Evolutionary conservation across 306 rosid genomes (phyloP), one percentile per base, ranked within the genome.

Genomic region (Psophocarpus tetragonolobus): DNA sequence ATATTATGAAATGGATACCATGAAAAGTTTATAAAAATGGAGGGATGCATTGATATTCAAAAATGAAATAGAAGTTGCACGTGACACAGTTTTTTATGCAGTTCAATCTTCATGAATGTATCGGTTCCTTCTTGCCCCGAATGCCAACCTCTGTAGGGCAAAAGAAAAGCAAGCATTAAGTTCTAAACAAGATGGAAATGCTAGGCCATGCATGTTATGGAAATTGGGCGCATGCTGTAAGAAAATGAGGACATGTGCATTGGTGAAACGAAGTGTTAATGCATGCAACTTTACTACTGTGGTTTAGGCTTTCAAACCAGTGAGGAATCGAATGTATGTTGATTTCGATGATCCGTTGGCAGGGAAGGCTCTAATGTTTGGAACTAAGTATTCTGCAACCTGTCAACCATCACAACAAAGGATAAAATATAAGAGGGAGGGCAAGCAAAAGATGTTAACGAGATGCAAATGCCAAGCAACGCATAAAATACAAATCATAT

Each of bases 61-160:
- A 18, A 32, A 6, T 11, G 3, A 38, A 30, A 64, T 51, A 45
- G 58, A 60, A 67, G 4, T 39, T 17, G 81, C 41, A 72, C 80
- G 65, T 30, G 65, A 4, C 27, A 58, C 72, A 80, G 42, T 29
- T 1, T 42, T 62, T 68, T 1, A 66, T 74, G 71, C 54, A 8
- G 69, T 66, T 94, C 87, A 92, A 79, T 94, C 97, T 83, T 94
- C 98, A 60, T 86, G 88, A 75, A 94, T 6, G 70, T 90, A 82
- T 54, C 82, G 87, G 86, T 92, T 94, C 89, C 94, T 92, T 84
- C 98, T 89, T 74, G 97, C 97, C n/a, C 98, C 97, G 35, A 94
- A 92, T 72, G 97, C 96, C 38, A 92, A 47, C 82, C 98, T 89
- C 98, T 94, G 97, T 6, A 76, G 17, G 74, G 44, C 32, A 70